Evolutionary conservation across 495 filamentous ascomycete genomes (phyloP).

Genomic region (Xylaria curta): DNA sequence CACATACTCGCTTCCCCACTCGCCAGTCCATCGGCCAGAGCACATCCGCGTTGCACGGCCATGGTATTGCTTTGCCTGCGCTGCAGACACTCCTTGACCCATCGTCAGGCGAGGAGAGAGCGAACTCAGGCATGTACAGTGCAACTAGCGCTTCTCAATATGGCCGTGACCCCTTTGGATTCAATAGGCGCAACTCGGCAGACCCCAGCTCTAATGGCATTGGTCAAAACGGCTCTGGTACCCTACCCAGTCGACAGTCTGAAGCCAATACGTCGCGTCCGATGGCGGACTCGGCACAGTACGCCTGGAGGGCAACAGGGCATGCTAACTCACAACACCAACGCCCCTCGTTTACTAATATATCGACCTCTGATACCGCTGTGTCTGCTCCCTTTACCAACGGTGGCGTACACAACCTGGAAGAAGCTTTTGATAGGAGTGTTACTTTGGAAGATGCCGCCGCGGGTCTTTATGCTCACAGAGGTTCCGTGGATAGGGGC

Average conservation of each 20-base stretch:
- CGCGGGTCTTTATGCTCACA: conserved; percentile 21
- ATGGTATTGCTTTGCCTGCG: neutral
- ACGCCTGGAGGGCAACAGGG: neutral
- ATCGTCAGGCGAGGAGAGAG: conserved; percentile 4
- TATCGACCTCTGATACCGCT: conserved; percentile 18
- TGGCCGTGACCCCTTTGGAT: neutral
- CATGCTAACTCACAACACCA: conserved; percentile 27
- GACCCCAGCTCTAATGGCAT: conserved; percentile 30
- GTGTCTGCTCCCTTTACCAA: conserved; percentile 18
- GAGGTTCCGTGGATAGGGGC: conserved; percentile 35
- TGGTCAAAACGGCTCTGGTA: conserved; percentile 28
- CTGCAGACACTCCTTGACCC: neutral
- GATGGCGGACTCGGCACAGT: neutral
- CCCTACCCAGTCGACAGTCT: conserved; percentile 30
- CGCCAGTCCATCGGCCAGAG: conserved; percentile 29
- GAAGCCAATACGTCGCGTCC: conserved; percentile 23
- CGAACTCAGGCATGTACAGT: neutral
- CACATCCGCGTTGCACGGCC: neutral
- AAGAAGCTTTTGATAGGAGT: conserved; percentile 27
- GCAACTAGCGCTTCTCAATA: neutral
- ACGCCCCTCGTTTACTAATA: conserved; percentile 34
- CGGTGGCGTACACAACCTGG: conserved; percentile 23
- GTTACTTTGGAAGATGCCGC: conserved; percentile 30
- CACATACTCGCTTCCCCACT: conserved; percentile 27
- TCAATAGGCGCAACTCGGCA: conserved; percentile 36